phyloP scores from a whole-genome alignment of 2,329 filamentous ascomycete species.

The Colletotrichum falcatum region DNA sequence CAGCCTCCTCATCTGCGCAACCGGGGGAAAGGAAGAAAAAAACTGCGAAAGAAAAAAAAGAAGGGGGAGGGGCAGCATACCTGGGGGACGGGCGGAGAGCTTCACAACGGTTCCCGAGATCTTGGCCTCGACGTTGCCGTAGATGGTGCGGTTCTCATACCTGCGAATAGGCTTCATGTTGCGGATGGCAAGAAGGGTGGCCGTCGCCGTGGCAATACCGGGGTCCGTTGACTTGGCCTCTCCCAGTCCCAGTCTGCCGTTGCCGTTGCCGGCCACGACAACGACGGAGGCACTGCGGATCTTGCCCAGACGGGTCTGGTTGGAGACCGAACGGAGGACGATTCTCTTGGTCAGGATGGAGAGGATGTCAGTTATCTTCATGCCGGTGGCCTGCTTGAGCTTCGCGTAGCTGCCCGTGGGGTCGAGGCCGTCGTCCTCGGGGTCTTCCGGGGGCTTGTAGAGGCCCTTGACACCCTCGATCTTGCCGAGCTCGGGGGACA shows the following conservation, averaged over 20 bases:
- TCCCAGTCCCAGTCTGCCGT: slow-evolving; percentile 88
- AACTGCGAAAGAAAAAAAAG: neutral
- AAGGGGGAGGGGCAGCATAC: slow-evolving; percentile 63
- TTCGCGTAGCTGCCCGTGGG: slow-evolving; percentile 63
- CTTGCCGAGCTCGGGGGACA: slow-evolving; percentile 64
- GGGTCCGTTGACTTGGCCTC: slow-evolving; percentile 88
- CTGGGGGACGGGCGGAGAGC: slow-evolving; percentile 85
- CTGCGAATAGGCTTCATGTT: slow-evolving; percentile 94
- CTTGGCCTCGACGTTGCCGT: slow-evolving; percentile 85
- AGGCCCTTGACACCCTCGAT: slow-evolving; percentile 64
- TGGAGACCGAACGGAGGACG: slow-evolving; percentile 79
- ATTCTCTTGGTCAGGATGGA: slow-evolving; percentile 76
- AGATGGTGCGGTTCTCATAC: slow-evolving; percentile 94
- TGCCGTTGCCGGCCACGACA: slow-evolving; percentile 85
- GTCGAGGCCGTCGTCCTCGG: slow-evolving; percentile 63
- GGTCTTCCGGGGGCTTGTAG: slow-evolving; percentile 62
- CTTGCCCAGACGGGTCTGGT: slow-evolving; percentile 98
- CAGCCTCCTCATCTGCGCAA: neutral
- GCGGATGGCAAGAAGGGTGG: slow-evolving; percentile 83
- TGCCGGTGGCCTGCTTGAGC: slow-evolving; percentile 66
- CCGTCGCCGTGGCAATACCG: slow-evolving; percentile 75
- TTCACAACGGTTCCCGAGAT: slow-evolving; percentile 88
- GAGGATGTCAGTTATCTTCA: slow-evolving; percentile 64
- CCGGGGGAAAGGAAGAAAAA: neutral
- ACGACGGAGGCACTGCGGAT: slow-evolving; percentile 81